phyloP scores from a whole-genome alignment of 768 basidiomycete genomes.

The Suillus spraguei region DNA sequence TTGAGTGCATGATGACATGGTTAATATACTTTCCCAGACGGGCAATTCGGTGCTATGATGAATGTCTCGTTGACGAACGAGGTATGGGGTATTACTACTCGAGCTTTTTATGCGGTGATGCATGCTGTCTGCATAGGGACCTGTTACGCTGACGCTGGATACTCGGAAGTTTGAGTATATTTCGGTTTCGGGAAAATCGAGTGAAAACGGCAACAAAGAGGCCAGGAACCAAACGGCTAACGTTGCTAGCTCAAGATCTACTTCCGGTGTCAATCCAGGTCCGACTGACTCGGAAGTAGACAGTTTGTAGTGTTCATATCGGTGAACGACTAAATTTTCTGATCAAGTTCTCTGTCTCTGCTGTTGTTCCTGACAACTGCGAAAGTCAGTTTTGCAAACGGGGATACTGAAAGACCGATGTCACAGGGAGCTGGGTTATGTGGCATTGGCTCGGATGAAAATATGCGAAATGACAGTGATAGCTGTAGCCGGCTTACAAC shows the following conservation, averaged over 20 bases:
- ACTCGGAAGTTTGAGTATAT: slow-evolving; percentile 78
- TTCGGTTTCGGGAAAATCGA: slow-evolving; percentile 18
- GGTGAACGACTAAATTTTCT: neutral
- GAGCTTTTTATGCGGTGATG: slow-evolving; percentile 5
- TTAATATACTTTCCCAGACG: slow-evolving; percentile 53
- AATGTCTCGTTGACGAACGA: slow-evolving; percentile 86
- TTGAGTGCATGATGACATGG: slow-evolving; percentile 2
- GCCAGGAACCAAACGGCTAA: neutral
- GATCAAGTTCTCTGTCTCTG: neutral
- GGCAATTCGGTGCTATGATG: slow-evolving; percentile 98
- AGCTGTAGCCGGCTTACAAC: slow-evolving; percentile 43
- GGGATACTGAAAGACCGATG: neutral
- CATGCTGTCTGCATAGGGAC: slow-evolving; percentile 52
- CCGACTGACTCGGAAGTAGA: neutral
- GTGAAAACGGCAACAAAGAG: neutral
- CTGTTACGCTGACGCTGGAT: slow-evolving; percentile 84
- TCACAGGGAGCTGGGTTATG: neutral
- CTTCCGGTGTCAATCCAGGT: neutral
- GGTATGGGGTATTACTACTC: slow-evolving; percentile 42
- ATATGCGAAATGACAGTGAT: neutral
- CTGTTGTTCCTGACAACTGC: neutral
- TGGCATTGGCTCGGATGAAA: neutral
- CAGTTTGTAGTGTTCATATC: neutral
- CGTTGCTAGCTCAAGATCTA: neutral
- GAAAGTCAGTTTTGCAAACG: neutral